Evolutionary conservation across 768 basidiomycete species (phyloP).

Genomic region (Fistulinella prunicolor): DNA sequence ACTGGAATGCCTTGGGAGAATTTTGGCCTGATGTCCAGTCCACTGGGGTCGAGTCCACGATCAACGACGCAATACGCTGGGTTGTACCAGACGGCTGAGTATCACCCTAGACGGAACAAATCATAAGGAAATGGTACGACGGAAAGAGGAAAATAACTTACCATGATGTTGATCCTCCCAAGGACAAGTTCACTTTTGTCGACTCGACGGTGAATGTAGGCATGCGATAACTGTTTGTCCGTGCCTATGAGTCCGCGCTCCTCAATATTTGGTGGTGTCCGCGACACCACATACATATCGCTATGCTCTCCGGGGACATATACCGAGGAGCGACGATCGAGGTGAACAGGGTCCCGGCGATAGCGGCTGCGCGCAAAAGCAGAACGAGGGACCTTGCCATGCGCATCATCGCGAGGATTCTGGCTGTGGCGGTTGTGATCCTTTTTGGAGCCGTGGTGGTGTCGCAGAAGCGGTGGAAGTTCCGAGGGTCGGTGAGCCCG

Average conservation of each 20-base stretch:
- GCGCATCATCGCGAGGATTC: neutral
- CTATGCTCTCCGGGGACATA: conserved; percentile 26
- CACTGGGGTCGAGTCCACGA: conserved; percentile 15
- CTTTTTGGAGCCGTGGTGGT: neutral
- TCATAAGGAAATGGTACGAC: conserved; percentile 8
- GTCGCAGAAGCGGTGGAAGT: conserved; percentile 17
- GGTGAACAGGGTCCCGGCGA: conserved; percentile 9
- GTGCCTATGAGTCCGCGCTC: neutral
- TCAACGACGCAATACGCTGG: conserved; percentile 23
- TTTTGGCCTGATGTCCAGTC: conserved; percentile 31
- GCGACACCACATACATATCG: conserved; percentile 26
- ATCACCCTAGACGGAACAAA: conserved; percentile 1
- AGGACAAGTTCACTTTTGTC: conserved; percentile 27
- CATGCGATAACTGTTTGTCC: neutral
- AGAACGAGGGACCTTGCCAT: conserved; percentile 14
- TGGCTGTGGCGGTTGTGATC: neutral
- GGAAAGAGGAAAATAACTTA: conserved; percentile 21
- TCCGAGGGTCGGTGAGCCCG: too few species aligned
- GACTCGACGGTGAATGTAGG: conserved; percentile 7
- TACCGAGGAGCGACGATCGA: conserved; percentile 20
- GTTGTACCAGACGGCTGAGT: neutral
- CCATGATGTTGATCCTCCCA: conserved; percentile 51
- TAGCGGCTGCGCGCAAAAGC: conserved; percentile 20
- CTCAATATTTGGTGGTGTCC: neutral
- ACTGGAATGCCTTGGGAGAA: conserved; percentile 33